Evolutionary conservation across 352 stramenopile species (phyloP).

Genomic region (Pythium aphanidermatum): DNA sequence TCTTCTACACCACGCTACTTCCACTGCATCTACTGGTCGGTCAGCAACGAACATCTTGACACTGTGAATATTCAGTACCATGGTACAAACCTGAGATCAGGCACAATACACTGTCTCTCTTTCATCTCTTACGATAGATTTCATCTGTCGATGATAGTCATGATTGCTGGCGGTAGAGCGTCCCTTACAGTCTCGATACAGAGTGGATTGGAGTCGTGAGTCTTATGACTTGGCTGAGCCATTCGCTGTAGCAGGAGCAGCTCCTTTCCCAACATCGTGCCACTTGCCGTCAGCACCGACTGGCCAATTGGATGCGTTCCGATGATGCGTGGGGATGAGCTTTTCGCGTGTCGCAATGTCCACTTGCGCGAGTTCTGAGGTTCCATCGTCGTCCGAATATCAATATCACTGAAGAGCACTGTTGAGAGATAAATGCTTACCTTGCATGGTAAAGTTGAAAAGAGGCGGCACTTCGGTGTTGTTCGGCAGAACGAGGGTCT

Average conservation of each 20-base stretch:
- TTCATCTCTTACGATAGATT: neutral
- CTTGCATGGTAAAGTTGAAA: conserved; percentile 94
- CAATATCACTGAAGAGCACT: too few relatives aligned
- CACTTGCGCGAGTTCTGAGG: conserved; percentile 69
- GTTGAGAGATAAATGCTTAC: too few relatives aligned
- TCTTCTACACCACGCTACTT: conserved; percentile 28
- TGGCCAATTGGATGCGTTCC: conserved; percentile 72
- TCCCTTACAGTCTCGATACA: too few relatives aligned
- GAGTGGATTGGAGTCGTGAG: too few relatives aligned
- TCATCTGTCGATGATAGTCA: neutral
- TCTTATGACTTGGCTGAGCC: conserved; percentile 23
- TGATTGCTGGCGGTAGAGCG: too few relatives aligned
- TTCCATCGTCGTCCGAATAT: too few relatives aligned
- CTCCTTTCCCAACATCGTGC: conserved; percentile 32
- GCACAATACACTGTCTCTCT: too few relatives aligned
- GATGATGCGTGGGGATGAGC: conserved; percentile 66
- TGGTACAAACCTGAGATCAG: too few relatives aligned
- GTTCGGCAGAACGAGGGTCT: conserved; percentile 79
- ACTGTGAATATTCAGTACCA: conserved; percentile 28
- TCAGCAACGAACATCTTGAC: conserved; percentile 53
- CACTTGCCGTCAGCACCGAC: conserved; percentile 63
- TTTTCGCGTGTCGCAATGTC: conserved; percentile 64
- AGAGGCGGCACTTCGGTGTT: conserved; percentile 74
- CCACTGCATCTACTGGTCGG: conserved; percentile 5
- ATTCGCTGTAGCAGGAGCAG: conserved; percentile 15